These are phyloP conservation scores for Diplosphaera chodatii DNA, from an alignment of 139 green algal genomes.

Conservation along the genomic window DNA sequence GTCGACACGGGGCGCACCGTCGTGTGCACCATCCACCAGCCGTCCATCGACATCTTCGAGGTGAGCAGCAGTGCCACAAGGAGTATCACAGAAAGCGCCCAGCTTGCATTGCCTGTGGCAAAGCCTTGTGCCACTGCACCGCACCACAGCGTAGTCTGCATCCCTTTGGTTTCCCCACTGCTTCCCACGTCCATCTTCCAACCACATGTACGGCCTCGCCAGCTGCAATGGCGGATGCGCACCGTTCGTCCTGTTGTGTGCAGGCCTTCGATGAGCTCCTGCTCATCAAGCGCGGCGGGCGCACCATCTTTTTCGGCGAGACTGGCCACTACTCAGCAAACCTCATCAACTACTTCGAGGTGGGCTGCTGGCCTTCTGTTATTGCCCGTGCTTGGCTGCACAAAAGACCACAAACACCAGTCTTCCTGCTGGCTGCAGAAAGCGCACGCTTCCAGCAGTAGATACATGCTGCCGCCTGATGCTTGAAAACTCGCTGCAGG, in stretches of 20 bases:
- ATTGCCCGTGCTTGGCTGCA: too few species aligned
- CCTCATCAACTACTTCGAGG: slow-evolving; percentile 37
- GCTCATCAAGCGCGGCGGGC: slow-evolving; percentile 50
- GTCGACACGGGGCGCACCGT: slow-evolving; percentile 20
- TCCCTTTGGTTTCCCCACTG: background rate
- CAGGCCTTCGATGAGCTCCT: slow-evolving; percentile 46
- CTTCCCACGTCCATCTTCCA: background rate
- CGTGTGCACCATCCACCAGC: slow-evolving; percentile 56
- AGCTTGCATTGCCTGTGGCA: too few species aligned
- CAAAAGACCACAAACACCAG: background rate
- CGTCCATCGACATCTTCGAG: slow-evolving; percentile 42
- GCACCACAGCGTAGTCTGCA: too few species aligned
- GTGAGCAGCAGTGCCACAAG: background rate
- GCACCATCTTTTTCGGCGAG: slow-evolving; percentile 43
- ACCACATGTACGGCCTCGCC: too few species aligned
- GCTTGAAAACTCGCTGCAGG: slow-evolving; percentile 9
- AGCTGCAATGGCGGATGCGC: background rate
- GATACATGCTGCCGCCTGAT: too few species aligned
- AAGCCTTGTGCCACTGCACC: too few species aligned
- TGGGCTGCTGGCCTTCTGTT: background rate
- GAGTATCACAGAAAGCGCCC: too few species aligned
- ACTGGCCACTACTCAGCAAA: slow-evolving; percentile 22
- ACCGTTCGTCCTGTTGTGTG: background rate
- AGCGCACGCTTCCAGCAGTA: too few species aligned
- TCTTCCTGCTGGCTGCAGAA: too few species aligned